Evolutionary conservation across 768 basidiomycete species (phyloP).

Genomic region (Tulasnella sp.): DNA sequence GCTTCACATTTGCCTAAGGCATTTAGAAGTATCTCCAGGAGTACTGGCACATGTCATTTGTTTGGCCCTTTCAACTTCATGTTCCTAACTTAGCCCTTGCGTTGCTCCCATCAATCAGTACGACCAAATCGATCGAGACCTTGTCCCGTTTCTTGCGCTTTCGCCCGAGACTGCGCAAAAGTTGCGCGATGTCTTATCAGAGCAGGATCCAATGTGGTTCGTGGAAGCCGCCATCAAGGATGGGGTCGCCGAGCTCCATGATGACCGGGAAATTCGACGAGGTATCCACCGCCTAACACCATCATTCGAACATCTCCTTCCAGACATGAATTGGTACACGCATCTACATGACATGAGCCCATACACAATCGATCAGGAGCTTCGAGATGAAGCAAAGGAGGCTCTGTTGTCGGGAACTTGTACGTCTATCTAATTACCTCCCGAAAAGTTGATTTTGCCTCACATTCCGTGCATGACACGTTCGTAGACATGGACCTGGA

Average conservation of each 20-base stretch:
- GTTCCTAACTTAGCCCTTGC: background rate
- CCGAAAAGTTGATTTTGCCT: too few relatives aligned
- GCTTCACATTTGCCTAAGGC: too few relatives aligned
- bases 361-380: background rate
- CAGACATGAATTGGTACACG: background rate
- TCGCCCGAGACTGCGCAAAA: background rate
- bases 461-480: too few relatives aligned
- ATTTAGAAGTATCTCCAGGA: too few relatives aligned
- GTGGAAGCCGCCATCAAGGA: background rate
- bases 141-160: background rate
- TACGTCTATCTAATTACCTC: background rate
- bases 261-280: background rate
- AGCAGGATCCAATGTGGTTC: background rate
- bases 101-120: constrained; percentile 26
- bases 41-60: too few relatives aligned
- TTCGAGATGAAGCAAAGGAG: background rate
- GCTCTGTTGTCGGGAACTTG: background rate
- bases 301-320: background rate
- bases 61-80: too few relatives aligned
- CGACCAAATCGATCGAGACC: constrained; percentile 27
- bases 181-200: background rate
- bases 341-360: constrained; percentile 1
- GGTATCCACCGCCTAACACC: background rate
- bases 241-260: background rate
- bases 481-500: too few relatives aligned